Conservation (phyloP, 805 yeast species). For the Ogataea dorogensis region DNA sequence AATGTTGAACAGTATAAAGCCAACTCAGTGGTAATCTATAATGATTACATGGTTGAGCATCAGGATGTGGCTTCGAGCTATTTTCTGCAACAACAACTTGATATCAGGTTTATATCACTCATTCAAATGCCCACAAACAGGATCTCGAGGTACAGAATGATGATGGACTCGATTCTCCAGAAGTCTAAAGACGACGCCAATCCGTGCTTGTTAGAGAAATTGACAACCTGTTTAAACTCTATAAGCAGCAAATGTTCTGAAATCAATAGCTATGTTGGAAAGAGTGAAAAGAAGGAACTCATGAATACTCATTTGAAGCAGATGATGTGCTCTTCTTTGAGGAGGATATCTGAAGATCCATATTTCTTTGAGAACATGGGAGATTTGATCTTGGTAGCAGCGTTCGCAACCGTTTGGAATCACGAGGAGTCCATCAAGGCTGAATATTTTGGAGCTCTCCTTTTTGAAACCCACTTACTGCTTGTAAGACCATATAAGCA, state of each 20-base stretch:
- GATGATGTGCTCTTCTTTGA: slow-evolving; percentile 14
- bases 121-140: slow-evolving; percentile 54
- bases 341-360: slow-evolving; percentile 13
- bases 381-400: slow-evolving; percentile 42
- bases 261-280: slow-evolving; percentile 25
- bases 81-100: slow-evolving; percentile 43
- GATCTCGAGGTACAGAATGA: slow-evolving; percentile 47
- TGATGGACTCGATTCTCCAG: slow-evolving; percentile 43
- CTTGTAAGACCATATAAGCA: slow-evolving; percentile 32
- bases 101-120: slow-evolving; percentile 52
- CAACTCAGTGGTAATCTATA: slow-evolving; percentile 20
- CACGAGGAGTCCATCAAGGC: slow-evolving; percentile 21
- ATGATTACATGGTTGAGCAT: slow-evolving; percentile 31
- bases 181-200: slow-evolving; percentile 26
- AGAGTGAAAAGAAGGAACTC: slow-evolving; percentile 20
- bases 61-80: slow-evolving; percentile 19
- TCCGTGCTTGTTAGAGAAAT: slow-evolving; percentile 24
- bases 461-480: slow-evolving; percentile 53
- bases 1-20: slow-evolving; percentile 28
- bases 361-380: slow-evolving; percentile 49
- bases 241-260: slow-evolving; percentile 23
- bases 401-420: slow-evolving; percentile 41
- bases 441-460: slow-evolving; percentile 35
- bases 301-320: slow-evolving; percentile 16
- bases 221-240: slow-evolving; percentile 28